Conservation (phyloP, 768 basidiomycete species). For the Russula dissimulans region DNA sequence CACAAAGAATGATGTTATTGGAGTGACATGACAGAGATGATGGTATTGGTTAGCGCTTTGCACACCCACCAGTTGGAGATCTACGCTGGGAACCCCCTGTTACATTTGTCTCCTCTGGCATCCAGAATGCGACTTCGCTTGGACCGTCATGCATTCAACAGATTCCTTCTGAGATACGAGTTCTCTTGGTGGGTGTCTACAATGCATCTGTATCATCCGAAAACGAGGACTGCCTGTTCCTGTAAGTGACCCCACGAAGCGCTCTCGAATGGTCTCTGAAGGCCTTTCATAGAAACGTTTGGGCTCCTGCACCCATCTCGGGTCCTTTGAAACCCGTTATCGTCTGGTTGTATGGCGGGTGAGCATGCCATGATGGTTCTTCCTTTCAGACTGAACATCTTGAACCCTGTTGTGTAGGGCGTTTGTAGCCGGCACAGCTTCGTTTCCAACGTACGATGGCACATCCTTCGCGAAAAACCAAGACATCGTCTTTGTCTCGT, state of each 20-base stretch:
- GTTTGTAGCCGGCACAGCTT: background rate
- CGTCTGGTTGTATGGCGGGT: slow-evolving; percentile 15
- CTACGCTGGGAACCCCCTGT: slow-evolving; percentile 10
- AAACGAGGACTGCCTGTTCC: slow-evolving; percentile 11
- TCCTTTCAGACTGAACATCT: background rate
- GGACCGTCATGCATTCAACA: slow-evolving; percentile 14
- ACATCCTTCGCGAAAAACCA: slow-evolving; percentile 10
- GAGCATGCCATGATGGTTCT: background rate
- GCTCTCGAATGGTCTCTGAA: background rate
- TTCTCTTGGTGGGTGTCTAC: background rate
- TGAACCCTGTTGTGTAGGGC: background rate
- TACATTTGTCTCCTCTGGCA: background rate
- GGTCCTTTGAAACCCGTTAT: slow-evolving; percentile 4
- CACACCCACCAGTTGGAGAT: background rate
- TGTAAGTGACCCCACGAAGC: background rate
- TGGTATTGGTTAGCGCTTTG: slow-evolving; percentile 2
- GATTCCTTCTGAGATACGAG: background rate
- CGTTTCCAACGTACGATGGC: slow-evolving; percentile 7
- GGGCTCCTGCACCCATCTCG: slow-evolving; percentile 1
- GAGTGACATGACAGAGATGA: background rate
- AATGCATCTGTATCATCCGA: background rate
- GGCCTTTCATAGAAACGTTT: background rate
- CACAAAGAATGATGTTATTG: background rate
- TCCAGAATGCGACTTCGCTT: slow-evolving; percentile 1
- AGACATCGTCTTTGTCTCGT: slow-evolving; percentile 6